phyloP scores from a whole-genome alignment of 257 asterid species.

The Solanum sitiens region DNA sequence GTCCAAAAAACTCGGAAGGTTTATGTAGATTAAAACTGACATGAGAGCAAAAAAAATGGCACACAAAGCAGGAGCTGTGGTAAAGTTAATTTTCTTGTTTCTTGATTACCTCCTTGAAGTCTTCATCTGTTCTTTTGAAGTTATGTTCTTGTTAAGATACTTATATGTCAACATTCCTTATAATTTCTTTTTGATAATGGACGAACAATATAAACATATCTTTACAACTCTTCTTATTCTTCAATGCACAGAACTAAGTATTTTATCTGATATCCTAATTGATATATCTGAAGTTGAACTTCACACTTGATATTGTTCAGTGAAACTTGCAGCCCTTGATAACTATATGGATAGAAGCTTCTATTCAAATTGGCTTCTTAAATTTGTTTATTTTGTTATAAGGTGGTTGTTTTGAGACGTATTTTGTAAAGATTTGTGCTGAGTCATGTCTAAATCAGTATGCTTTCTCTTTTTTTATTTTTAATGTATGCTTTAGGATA shows the following conservation, averaged over 20 bases:
- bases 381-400: no score
- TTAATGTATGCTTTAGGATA: no score
- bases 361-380: not conserved
- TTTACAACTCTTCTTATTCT: not conserved
- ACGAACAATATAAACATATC: not conserved
- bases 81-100: slow-evolving; percentile 13
- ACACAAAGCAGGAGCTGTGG: slow-evolving; percentile 97
- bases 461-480: no score
- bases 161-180: not conserved
- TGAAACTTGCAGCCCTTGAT: not conserved
- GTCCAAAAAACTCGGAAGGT: slow-evolving; percentile 55
- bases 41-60: slow-evolving; percentile 46
- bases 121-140: not conserved
- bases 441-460: no score
- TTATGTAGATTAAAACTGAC: slow-evolving; percentile 71
- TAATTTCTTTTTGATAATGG: not conserved
- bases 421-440: no score
- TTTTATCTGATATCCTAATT: not conserved
- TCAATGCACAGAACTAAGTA: not conserved
- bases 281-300: no score
- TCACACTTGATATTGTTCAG: not conserved
- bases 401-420: not conserved
- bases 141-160: slow-evolving; percentile 2
- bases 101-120: not conserved
- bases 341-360: not conserved